Percentiles rank a stretch among this genome's conserved stretches.
Conservation (phyloP, 257 asterid genomes). For the Forsythia suspensa region DNA sequence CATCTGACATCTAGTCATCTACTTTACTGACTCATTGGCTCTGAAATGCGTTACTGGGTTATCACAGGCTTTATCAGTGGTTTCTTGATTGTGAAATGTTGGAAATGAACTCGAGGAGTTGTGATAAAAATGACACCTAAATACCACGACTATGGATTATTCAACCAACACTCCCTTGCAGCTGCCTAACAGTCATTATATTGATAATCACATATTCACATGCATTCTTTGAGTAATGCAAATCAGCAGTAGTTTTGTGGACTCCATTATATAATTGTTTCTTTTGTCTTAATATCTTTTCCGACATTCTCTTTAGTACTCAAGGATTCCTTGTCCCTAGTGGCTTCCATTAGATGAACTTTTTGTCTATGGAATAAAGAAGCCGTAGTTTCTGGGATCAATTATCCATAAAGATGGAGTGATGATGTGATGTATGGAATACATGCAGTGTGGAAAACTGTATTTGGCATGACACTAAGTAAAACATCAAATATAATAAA, state of each 20-base stretch:
- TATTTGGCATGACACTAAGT: neutral
- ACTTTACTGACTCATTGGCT: neutral
- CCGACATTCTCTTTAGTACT: no score
- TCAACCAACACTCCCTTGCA: no score
- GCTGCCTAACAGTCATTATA: no score
- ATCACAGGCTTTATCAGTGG: neutral
- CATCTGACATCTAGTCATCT: neutral
- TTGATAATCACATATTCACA: no score
- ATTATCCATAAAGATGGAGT: slow-evolving; percentile 11
- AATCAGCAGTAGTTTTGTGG: no score
- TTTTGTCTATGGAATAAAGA: neutral
- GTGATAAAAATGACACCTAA: neutral
- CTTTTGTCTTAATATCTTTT: no score
- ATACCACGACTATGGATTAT: no score
- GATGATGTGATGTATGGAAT: slow-evolving; percentile 12
- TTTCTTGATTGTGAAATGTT: neutral
- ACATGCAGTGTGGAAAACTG: neutral
- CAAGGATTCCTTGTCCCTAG: no score
- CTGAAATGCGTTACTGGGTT: neutral
- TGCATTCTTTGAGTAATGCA: no score
- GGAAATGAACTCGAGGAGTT: neutral
- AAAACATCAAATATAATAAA: neutral
- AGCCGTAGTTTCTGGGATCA: slow-evolving; percentile 1
- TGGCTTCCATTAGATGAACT: neutral
- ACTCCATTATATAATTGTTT: no score